A percentile compares a stretch with the other conserved stretches of the same genome.
phyloP scores from a whole-genome alignment of 2,329 filamentous ascomycete species.

The Nemania bipapillata region DNA sequence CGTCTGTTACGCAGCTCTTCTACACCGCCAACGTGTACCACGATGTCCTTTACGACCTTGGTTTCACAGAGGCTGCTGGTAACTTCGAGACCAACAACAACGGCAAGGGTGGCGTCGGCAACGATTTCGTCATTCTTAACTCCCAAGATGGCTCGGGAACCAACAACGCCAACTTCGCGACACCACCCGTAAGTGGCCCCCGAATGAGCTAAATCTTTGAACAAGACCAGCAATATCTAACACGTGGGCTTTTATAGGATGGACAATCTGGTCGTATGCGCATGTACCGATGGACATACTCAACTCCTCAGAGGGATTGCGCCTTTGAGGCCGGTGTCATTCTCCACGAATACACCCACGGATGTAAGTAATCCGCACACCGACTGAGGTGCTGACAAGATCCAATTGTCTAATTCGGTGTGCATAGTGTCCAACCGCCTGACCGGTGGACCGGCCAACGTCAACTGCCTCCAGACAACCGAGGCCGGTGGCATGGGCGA shows the following conservation, averaged over 20 bases:
- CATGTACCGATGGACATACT: slow-evolving; percentile 67
- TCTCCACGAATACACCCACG: slow-evolving; percentile 69
- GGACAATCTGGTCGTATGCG: slow-evolving; percentile 65
- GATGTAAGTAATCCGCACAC: slow-evolving; percentile 50
- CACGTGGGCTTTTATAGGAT: slow-evolving; percentile 52
- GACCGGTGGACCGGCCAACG: slow-evolving; percentile 67
- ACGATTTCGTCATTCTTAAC: slow-evolving; percentile 66
- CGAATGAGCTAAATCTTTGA: background rate
- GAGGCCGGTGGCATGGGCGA: slow-evolving; percentile 63
- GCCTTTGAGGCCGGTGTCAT: slow-evolving; percentile 70
- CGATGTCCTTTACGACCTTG: slow-evolving; percentile 67
- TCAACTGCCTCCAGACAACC: slow-evolving; percentile 56
- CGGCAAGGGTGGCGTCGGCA: slow-evolving; percentile 61
- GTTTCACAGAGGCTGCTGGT: slow-evolving; percentile 67
- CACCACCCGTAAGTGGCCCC: slow-evolving; percentile 50
- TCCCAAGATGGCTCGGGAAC: slow-evolving; percentile 65
- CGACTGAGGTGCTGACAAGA: background rate
- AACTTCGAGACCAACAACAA: slow-evolving; percentile 71
- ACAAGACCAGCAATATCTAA: slow-evolving; percentile 5
- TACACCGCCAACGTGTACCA: slow-evolving; percentile 70
- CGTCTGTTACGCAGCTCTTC: slow-evolving; percentile 68
- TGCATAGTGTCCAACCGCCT: slow-evolving; percentile 64
- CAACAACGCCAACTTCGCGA: slow-evolving; percentile 69
- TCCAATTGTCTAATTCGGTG: slow-evolving; percentile 1
- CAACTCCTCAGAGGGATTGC: slow-evolving; percentile 62